Evolutionary conservation across 352 stramenopile species (phyloP), one percentile per base, ranked within the genome.

Genomic region (Phytophthora colocasiae): DNA sequence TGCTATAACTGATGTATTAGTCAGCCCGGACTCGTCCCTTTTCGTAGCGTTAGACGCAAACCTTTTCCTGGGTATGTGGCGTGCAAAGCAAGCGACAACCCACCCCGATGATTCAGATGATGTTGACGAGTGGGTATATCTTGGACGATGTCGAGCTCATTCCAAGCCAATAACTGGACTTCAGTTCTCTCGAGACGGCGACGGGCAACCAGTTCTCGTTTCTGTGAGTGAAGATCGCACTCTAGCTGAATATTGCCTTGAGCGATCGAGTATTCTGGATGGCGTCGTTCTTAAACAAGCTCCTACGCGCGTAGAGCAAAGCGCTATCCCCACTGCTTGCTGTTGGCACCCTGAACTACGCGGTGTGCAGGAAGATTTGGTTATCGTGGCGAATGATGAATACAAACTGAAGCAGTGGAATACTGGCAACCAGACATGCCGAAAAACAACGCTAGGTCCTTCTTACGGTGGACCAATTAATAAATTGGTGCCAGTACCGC

Each of bases 401-500:
- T 98, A 97, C 75, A 98, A 98, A 72, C 61, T 98, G 47, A 98
- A 97, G 76, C 77, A 96, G 46, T 98, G 91, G 89, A 97, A 97
- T 63, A 79, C 82, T 41, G 87, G 92, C 71, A 97, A 94, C 66
- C 96, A 97, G 52, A 91, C 82, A 9, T 98, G 91, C 61, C 83
- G 94, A 8, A 91, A 91, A 70, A 98, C 93, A 0, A 91, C 85
- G 22, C 77, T 98, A 8, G 89, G 89, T 0, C 95, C 95, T 6
- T 96, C 87, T 3, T 98, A 96, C 58, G 93, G 92, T 19, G 88
- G 90, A 0, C 92, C 94, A 4, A 90, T 98, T 64, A 97, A 94
- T 50, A 74, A 73, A 3, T 68, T 97, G 14, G 63, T 95, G 8
- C 61, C 85, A 10, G 73, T 98, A 15, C 87, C 83, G 2, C 40